Conservation (phyloP, 2,329 filamentous ascomycete genomes). For the Aspergillus sclerotialis region DNA sequence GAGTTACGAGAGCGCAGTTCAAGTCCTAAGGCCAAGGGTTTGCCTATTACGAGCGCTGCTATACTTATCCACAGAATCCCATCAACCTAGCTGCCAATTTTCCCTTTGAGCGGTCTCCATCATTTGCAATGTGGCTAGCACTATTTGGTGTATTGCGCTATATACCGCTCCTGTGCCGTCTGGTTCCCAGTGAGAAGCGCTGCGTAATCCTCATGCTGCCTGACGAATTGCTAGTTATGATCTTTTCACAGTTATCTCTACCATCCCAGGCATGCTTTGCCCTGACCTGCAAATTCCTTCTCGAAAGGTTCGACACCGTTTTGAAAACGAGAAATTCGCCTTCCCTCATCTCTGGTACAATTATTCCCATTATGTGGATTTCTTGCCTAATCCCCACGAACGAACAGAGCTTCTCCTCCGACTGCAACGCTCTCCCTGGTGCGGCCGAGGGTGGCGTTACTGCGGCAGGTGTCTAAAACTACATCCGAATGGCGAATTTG, state of each 20-base stretch:
- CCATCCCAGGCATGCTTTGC: background rate
- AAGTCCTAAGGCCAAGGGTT: too few relatives aligned
- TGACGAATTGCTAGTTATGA: background rate
- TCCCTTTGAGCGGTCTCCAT: too few relatives aligned
- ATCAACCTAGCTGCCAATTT: too few relatives aligned
- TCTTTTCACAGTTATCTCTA: background rate
- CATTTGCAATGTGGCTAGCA: too few relatives aligned
- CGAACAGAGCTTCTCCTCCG: background rate
- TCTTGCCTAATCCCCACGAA: background rate
- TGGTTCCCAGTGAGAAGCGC: background rate
- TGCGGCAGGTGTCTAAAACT: background rate
- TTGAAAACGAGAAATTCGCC: background rate
- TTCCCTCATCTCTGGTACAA: background rate
- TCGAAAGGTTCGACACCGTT: background rate
- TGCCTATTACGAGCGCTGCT: too few relatives aligned
- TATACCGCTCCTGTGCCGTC: background rate
- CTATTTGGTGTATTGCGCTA: background rate
- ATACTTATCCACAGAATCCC: too few relatives aligned
- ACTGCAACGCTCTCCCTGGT: too few relatives aligned
- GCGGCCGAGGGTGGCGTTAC: background rate
- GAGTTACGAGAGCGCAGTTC: too few relatives aligned
- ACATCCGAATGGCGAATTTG: background rate
- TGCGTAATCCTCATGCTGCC: background rate
- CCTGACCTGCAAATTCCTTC: background rate
- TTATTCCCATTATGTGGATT: background rate